These are phyloP conservation scores for Populus davidiana DNA, from an alignment of 345 rosid species.

Conservation along the genomic window DNA sequence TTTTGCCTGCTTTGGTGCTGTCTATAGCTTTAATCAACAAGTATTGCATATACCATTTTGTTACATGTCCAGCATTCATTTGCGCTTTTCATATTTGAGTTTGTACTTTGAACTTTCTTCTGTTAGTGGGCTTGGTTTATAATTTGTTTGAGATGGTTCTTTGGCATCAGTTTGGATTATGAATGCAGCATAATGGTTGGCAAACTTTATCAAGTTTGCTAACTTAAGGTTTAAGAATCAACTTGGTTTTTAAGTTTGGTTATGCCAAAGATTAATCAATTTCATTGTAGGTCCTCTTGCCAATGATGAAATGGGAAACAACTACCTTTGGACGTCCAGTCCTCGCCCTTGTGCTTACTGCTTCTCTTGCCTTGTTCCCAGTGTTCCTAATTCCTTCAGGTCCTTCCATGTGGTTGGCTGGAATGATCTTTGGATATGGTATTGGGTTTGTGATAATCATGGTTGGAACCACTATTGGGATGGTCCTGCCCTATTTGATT, in stretches of 20 bases:
- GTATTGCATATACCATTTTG: background rate
- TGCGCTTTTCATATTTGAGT: background rate
- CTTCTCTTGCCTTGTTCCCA: conserved; percentile 89
- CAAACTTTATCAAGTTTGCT: background rate
- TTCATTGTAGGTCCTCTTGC: conserved; percentile 64
- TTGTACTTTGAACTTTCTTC: too few relatives aligned
- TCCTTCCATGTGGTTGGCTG: conserved; percentile 99
- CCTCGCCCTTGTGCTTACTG: conserved; percentile 77
- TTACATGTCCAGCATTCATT: background rate
- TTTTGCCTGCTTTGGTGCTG: background rate
- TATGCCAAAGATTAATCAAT: background rate
- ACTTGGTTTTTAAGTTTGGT: background rate
- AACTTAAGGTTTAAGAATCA: background rate
- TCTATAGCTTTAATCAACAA: background rate
- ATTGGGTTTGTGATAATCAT: conserved; percentile 87
- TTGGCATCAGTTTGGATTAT: background rate
- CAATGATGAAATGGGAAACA: conserved; percentile 94
- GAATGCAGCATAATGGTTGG: background rate
- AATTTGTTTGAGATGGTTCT: background rate
- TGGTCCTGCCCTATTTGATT: conserved; percentile 76
- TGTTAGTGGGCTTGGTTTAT: background rate
- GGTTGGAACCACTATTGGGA: conserved; percentile 93
- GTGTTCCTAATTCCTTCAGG: conserved; percentile 95
- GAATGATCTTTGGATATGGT: conserved; percentile 96
- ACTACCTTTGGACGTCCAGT: conserved; percentile 95